Base-by-base conservation (phyloP, 73 alveolate genomes). In the Breviolum minutum region DNA sequence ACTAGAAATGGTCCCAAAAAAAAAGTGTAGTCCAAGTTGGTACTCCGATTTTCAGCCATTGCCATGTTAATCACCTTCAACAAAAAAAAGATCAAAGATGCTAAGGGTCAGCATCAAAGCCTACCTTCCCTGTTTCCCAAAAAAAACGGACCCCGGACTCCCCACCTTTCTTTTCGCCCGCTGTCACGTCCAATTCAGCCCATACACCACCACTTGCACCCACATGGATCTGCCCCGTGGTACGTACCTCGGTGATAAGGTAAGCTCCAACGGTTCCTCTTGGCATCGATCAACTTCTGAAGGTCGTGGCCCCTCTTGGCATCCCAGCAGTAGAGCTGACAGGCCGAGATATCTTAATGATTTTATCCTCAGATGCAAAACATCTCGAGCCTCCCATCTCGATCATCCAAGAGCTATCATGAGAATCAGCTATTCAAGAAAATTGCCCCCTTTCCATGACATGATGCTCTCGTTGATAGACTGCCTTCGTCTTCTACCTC, bases 161-260 rank as follows among this genome's bases (percentile, higher is more conserved):
- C 29, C 66, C 63, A 63, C 98, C 98, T 92, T 92, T 92, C 98
- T 92, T 92, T 84, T 92, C 98, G 60, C 98, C 98, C 16, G 98
- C 98, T 26, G 70, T 24, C 54, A 76, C 98, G 62, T 92, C 98
- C 89, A 92, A 80, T 80, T 92, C 98, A 20, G 98, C 98, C 98
- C 98, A 92, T 6, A 74, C 29, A 54, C 98, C 98, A 22, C 98
- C 98, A 76, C 77, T 64, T 32, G 91, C 48, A 14, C 98, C 98
- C 5, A 92, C 81, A n/a, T 48, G 61, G 68, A 92, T 30, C 81
- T 73, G 90, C 27, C 98, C 98, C 17, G 98, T 92, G 91, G 91
- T 92, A 30, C 98, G 79, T n/a, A 91, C 97, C 97, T 91, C 29
- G n/a, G n/a, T n/a, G n/a, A n/a, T 17, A 66, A 66, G 17, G 24